These are phyloP conservation scores for Monilinia fructicola DNA, from an alignment of 2,329 filamentous ascomycete genomes.

Conservation along the genomic window DNA sequence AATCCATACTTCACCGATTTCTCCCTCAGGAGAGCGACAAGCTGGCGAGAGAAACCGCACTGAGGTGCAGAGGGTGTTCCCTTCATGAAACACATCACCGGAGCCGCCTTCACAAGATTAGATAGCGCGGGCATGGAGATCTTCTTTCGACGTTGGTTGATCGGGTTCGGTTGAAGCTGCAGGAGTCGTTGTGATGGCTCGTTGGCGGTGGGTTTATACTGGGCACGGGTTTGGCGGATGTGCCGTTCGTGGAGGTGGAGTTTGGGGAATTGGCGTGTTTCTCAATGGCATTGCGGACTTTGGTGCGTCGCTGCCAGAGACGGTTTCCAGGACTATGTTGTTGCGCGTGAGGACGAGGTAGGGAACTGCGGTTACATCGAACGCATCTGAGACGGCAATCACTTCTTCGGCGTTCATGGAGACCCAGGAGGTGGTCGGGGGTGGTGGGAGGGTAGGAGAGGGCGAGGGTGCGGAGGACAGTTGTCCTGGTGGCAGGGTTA, in stretches of 20 bases:
- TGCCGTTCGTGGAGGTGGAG: slow-evolving; percentile 4
- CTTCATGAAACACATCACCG: slow-evolving; percentile 99
- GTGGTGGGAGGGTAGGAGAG: slow-evolving; percentile 54
- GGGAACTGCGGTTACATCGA: slow-evolving; percentile 92
- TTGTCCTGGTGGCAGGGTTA: slow-evolving; percentile 66
- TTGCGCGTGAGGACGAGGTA: slow-evolving; percentile 82
- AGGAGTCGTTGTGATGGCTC: slow-evolving; percentile 28
- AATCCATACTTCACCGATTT: slow-evolving; percentile 94
- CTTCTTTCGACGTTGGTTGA: slow-evolving; percentile 70
- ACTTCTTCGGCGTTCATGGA: slow-evolving; percentile 93
- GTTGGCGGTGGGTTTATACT: slow-evolving; percentile 41
- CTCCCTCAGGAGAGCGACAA: slow-evolving; percentile 83
- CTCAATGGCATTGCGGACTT: slow-evolving; percentile 84
- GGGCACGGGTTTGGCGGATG: slow-evolving; percentile 28
- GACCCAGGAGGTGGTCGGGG: slow-evolving; percentile 74
- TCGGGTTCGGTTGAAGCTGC: slow-evolving; percentile 36
- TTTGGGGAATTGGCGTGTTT: slow-evolving; percentile 49
- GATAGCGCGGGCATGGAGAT: slow-evolving; percentile 76
- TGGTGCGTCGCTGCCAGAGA: slow-evolving; percentile 85
- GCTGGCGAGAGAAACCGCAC: slow-evolving; percentile 88
- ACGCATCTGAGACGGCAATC: slow-evolving; percentile 84
- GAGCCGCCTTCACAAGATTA: slow-evolving; percentile 89
- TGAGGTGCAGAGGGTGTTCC: slow-evolving; percentile 85
- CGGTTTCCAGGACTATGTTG: slow-evolving; percentile 74
- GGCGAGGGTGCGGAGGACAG: slow-evolving; percentile 81